Evolutionary conservation across 805 yeast species (phyloP), one percentile per base, ranked within the genome.

Genomic region (Suhomyces pyralidae): DNA sequence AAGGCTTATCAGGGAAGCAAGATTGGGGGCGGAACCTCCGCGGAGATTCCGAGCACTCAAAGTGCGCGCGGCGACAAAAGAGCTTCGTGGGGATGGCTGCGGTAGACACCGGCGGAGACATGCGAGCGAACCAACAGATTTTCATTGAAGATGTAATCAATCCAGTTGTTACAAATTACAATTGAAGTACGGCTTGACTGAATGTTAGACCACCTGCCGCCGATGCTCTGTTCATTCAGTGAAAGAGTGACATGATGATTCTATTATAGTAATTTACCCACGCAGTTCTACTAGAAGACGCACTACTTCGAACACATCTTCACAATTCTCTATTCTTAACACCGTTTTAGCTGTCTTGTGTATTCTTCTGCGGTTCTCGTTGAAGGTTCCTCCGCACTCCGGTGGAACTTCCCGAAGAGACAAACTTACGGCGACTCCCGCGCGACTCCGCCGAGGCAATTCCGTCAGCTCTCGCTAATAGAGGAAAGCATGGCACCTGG

Each of bases 21-120:
- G n/a, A 5, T 42, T 45, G 9, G 24, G 20, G n/a, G n/a, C 51
- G 51, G 51, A 44, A 8, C 7, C 38, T 44, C 51, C 51, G 47
- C 51, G 51, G 51, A 25, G 36, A 5, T 15, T 43, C 48, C 51
- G 51, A n/a, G 12, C 5, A 4, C 44, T 9, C 26, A n/a, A 17
- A 12, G 26, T 4, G 20, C 19, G 20, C 20, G 9, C 19, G 5
- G 40, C 40, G 7, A 36, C 32, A 28, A 12, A 28, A 28, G 32
- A 10, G 32, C n/a, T 26, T 10, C 14, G 30, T 26, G 30, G 9
- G 10, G 10, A 26, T 26, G 9, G 30, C 30, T 10, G 14, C 30
- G 30, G 30, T 26, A 26, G 30, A 12, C 32, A 28, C n/a, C 32
- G 32, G 5, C n/a, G 32, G 32, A 28, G 5, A 6, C 32, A 28